These are phyloP conservation scores for Aspergillus taichungensis DNA, from an alignment of 495 filamentous ascomycete species.

Conservation along the genomic window DNA sequence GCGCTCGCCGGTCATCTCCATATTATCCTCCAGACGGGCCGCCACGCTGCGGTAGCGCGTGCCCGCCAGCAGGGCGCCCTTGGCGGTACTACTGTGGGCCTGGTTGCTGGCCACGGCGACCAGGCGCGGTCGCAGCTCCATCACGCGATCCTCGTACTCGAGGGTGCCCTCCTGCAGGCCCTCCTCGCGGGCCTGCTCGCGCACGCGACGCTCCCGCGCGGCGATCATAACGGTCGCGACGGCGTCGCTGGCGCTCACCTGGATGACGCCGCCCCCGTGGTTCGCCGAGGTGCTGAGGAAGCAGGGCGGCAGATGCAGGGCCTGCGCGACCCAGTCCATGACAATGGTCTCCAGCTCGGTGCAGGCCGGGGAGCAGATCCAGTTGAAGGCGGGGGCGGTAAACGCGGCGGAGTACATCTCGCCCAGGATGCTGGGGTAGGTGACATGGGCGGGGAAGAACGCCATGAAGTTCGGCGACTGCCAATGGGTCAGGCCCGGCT, in stretches of 20 bases:
- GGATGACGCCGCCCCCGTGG: constrained; percentile 82
- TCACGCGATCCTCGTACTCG: constrained; percentile 49
- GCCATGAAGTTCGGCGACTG: constrained; percentile 95
- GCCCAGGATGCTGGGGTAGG: constrained; percentile 81
- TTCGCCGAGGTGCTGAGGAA: constrained; percentile 69
- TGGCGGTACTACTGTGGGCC: constrained; percentile 76
- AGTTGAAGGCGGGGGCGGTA: constrained; percentile 89
- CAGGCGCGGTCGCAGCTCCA: constrained; percentile 56
- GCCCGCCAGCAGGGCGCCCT: constrained; percentile 80
- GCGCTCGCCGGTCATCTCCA: constrained; percentile 58
- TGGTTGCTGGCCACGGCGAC: constrained; percentile 76
- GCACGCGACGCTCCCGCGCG: constrained; percentile 68
- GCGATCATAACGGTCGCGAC: constrained; percentile 82
- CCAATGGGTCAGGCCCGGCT: constrained; percentile 95
- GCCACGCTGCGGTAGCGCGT: constrained; percentile 64
- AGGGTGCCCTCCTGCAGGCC: constrained; percentile 39
- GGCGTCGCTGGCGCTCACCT: constrained; percentile 86
- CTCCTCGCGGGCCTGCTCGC: constrained; percentile 41
- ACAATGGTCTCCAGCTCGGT: constrained; percentile 94
- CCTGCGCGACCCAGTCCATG: constrained; percentile 80
- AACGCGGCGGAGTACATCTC: constrained; percentile 90
- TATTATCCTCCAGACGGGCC: constrained; percentile 50
- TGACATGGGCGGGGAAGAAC: constrained; percentile 79
- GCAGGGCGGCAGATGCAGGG: constrained; percentile 62
- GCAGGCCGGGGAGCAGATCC: constrained; percentile 91